Evolutionary conservation across 2,329 filamentous ascomycete genomes (phyloP).

Genomic region (Pestalotiopsis sp.): DNA sequence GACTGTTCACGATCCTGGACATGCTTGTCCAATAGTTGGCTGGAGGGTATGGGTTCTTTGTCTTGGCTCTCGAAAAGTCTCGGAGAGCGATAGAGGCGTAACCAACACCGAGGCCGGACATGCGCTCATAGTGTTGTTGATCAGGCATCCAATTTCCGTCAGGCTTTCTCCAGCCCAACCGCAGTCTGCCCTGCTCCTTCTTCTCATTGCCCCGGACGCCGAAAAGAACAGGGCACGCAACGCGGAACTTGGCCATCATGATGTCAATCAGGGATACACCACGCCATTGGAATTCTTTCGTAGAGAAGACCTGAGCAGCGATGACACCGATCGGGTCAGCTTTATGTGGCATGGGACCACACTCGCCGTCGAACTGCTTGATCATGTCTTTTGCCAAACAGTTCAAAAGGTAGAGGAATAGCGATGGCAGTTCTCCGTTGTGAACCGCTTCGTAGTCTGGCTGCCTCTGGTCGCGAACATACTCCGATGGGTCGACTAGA

Average conservation of each 20-base stretch:
- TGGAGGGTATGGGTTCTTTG: slow-evolving; percentile 74
- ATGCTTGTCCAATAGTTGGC: slow-evolving; percentile 81
- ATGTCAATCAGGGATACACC: slow-evolving; percentile 75
- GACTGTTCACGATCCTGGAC: slow-evolving; percentile 74
- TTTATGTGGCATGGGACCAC: slow-evolving; percentile 60
- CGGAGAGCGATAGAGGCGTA: slow-evolving; percentile 82
- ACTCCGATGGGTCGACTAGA: slow-evolving; percentile 54
- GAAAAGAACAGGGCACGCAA: slow-evolving; percentile 81
- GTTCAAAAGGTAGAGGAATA: slow-evolving; percentile 75
- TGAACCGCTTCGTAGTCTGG: slow-evolving; percentile 49
- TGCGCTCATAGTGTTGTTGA: slow-evolving; percentile 76
- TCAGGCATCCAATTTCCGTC: slow-evolving; percentile 63
- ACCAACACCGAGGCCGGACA: slow-evolving; percentile 81
- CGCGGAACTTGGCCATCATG: slow-evolving; percentile 81
- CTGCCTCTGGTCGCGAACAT: slow-evolving; percentile 46
- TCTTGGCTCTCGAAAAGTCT: slow-evolving; percentile 71
- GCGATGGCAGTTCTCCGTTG: slow-evolving; percentile 59
- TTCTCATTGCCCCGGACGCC: slow-evolving; percentile 76
- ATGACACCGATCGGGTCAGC: slow-evolving; percentile 82
- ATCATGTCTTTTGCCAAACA: slow-evolving; percentile 74
- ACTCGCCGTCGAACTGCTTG: slow-evolving; percentile 68
- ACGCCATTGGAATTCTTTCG: slow-evolving; percentile 65
- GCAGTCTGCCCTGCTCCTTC: slow-evolving; percentile 64
- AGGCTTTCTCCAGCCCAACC: slow-evolving; percentile 71
- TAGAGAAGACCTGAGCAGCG: slow-evolving; percentile 72